phyloP scores from a whole-genome alignment of 768 basidiomycete genomes.

The Termitomyces sp. region DNA sequence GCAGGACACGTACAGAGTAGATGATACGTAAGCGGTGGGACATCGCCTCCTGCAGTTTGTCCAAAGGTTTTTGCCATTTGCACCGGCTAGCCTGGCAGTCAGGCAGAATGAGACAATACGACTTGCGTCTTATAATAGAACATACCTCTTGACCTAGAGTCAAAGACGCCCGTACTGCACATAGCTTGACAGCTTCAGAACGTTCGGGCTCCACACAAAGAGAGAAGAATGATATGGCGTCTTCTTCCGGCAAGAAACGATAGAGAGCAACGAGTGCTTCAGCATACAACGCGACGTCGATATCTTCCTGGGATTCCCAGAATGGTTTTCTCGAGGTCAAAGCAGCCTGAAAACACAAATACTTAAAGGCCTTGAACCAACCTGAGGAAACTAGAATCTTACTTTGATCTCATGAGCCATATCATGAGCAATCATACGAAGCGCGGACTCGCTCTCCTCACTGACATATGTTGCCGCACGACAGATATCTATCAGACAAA shows the following conservation, averaged over 20 bases:
- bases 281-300: constrained; percentile 72
- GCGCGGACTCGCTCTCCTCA: constrained; percentile 51
- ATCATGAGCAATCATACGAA: constrained; percentile 64
- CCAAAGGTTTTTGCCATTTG: constrained; percentile 51
- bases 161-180: constrained; percentile 68
- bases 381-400: not conserved
- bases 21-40: constrained; percentile 48
- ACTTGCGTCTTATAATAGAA: not conserved
- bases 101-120: not conserved
- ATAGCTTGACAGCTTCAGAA: constrained; percentile 76
- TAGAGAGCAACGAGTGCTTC: constrained; percentile 71
- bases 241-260: constrained; percentile 61
- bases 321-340: constrained; percentile 50
- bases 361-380: not conserved
- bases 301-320: constrained; percentile 67
- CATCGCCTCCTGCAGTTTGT: constrained; percentile 39
- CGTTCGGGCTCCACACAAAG: constrained; percentile 71
- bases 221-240: constrained; percentile 54
- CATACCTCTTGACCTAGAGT: constrained; percentile 64
- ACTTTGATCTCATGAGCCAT: constrained; percentile 81
- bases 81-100: constrained; percentile 36
- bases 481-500: constrained; percentile 75
- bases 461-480: constrained; percentile 56
- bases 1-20: constrained; percentile 40
- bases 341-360: constrained; percentile 17